Percentiles rank a stretch among this genome's conserved stretches.
Evolutionary conservation across 129 eudicot species (phyloP).

Genomic region (Calendula officinalis): DNA sequence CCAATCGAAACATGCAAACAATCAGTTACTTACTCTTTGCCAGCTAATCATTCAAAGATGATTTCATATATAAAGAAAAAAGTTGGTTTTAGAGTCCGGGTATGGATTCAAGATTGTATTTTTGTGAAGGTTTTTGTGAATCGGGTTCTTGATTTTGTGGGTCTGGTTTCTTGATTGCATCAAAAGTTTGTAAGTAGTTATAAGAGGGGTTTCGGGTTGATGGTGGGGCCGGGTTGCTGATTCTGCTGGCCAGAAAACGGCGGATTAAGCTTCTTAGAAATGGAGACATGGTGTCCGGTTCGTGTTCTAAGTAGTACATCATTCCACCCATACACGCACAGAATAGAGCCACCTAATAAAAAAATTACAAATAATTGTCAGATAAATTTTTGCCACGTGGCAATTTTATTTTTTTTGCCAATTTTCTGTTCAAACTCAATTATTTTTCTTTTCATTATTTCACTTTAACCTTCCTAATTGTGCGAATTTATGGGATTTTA

Average conservation of each 20-base stretch:
- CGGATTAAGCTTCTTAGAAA: slow-evolving; percentile 80
- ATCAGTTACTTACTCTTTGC: background rate
- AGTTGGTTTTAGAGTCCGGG: slow-evolving; percentile 79
- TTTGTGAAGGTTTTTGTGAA: slow-evolving; percentile 47
- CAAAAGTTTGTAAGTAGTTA: slow-evolving; percentile 65
- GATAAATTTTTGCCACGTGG: background rate
- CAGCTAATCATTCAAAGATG: background rate
- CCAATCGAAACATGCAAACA: slow-evolving; percentile 13
- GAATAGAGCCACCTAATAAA: slow-evolving; percentile 69
- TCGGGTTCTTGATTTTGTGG: slow-evolving; percentile 44
- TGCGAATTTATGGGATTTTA: too few species aligned
- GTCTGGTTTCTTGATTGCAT: slow-evolving; percentile 60
- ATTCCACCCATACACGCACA: slow-evolving; percentile 99
- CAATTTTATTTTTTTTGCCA: background rate
- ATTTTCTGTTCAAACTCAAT: too few species aligned
- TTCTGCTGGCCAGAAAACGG: slow-evolving; percentile 93
- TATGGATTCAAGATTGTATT: slow-evolving; percentile 91
- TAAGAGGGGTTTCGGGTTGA: slow-evolving; percentile 64
- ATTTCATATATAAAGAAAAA: slow-evolving; percentile 7
- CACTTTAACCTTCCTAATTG: too few species aligned
- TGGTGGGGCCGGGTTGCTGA: slow-evolving; percentile 79
- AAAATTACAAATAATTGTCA: slow-evolving; percentile 14
- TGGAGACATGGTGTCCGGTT: slow-evolving; percentile 98
- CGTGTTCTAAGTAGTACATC: slow-evolving; percentile 95
- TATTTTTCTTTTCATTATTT: too few species aligned